Conservation (phyloP, 164 flowering plant species). For the Kalanchoe fedtschenkoi region DNA sequence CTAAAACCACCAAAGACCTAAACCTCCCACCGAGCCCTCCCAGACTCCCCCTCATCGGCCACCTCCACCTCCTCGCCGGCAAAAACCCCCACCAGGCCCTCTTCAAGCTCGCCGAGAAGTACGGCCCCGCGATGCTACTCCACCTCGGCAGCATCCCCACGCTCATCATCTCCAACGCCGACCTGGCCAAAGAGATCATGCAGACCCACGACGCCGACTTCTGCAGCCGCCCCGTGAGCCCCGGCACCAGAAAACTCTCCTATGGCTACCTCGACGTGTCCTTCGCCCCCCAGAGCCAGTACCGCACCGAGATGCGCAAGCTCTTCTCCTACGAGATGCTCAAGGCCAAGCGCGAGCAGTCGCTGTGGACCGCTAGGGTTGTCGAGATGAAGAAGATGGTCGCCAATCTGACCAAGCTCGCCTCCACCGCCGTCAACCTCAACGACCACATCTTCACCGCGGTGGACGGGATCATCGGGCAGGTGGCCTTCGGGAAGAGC, state of each 20-base stretch:
- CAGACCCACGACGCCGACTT: slow-evolving; percentile 4
- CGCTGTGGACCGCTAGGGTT: slow-evolving; percentile 8
- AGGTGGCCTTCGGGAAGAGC: slow-evolving; percentile 12
- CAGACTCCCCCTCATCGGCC: slow-evolving; percentile 1
- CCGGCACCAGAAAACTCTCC: slow-evolving; percentile 7
- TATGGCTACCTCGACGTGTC: slow-evolving; percentile 6
- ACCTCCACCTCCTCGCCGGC: slow-evolving; percentile 7
- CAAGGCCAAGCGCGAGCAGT: slow-evolving; percentile 6
- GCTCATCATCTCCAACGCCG: slow-evolving; percentile 5
- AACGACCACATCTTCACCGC: slow-evolving; percentile 3
- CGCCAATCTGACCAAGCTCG: background rate
- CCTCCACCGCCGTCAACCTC: slow-evolving; percentile 1
- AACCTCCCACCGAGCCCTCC: slow-evolving; percentile 2
- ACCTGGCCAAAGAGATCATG: slow-evolving; percentile 1
- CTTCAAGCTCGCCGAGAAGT: slow-evolving; percentile 1
- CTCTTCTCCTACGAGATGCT: slow-evolving; percentile 5
- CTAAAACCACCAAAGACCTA: background rate
- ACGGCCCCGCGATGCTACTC: slow-evolving; percentile 4
- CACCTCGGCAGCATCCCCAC: slow-evolving; percentile 4
- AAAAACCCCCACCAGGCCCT: slow-evolving; percentile 6
- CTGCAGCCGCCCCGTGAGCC: slow-evolving; percentile 7
- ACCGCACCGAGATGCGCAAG: slow-evolving; percentile 9
- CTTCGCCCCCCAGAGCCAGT: slow-evolving; percentile 4
- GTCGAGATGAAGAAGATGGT: background rate
- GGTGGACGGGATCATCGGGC: slow-evolving; percentile 4